Percentiles rank a stretch among this genome's conserved stretches.
Conservation (phyloP, 2,329 filamentous ascomycete genomes). For the Blastomyces silverae region DNA sequence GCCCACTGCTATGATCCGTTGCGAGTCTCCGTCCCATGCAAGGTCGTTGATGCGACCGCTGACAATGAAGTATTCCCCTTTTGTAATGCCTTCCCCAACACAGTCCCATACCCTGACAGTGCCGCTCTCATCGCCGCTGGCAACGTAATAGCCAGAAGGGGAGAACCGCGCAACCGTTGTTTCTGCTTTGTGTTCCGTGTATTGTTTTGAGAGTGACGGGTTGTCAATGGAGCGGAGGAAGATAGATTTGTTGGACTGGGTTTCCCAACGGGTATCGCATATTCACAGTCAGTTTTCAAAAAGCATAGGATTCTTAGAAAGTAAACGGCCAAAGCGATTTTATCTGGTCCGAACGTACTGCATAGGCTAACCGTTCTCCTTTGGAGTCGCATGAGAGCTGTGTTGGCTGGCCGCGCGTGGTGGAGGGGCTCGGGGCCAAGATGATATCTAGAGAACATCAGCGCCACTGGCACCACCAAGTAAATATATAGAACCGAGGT, state of each 20-base stretch:
- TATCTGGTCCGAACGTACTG: conserved; percentile 48
- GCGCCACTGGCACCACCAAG: conserved; percentile 12
- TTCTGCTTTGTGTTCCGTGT: conserved; percentile 78
- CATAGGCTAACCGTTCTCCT: conserved; percentile 87
- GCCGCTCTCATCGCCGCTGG: conserved; percentile 80
- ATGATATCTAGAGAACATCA: conserved; percentile 54
- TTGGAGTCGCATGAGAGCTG: conserved; percentile 82
- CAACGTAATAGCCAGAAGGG: conserved; percentile 89
- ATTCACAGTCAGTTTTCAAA: background rate
- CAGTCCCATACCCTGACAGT: conserved; percentile 87
- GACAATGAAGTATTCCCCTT: conserved; percentile 91
- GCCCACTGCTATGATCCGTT: conserved; percentile 91
- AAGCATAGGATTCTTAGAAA: background rate
- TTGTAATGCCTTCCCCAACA: conserved; percentile 77
- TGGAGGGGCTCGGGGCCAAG: conserved; percentile 77
- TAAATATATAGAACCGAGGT: background rate
- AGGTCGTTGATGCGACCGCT: conserved; percentile 93
- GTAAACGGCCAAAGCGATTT: conserved; percentile 9
- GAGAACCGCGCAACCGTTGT: conserved; percentile 93
- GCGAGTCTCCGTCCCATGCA: conserved; percentile 94
- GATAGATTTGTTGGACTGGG: conserved; percentile 86
- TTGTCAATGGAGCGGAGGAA: conserved; percentile 93
- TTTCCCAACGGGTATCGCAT: background rate
- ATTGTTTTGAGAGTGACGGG: conserved; percentile 77
- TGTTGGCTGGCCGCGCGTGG: conserved; percentile 77